Evolutionary conservation across 2,329 filamentous ascomycete species (phyloP), one percentile per base, ranked within the genome.

Genomic region (Fusarium sp.): DNA sequence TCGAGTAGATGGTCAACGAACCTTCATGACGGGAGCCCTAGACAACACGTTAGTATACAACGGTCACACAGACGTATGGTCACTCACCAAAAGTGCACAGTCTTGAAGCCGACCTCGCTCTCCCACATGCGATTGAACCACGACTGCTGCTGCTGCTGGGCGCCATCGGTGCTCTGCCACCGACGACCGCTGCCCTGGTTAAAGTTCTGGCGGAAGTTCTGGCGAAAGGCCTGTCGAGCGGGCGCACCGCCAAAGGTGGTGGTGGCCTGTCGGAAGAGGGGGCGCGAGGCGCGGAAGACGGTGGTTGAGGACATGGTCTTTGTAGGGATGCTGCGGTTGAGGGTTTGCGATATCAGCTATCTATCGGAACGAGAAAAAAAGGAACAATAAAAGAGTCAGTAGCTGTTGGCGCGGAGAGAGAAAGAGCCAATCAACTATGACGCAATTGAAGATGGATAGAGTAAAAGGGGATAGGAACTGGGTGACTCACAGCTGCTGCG

Each of bases 11-110:
- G 25, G 45, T 64, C 20, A 38, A 79, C 82, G 74, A 79, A 86
- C 85, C 85, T 89, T 98, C 95, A 98, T 98, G 77, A 98, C 92
- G 68, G 96, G 96, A 52, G 96, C 95, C 94, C 94, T 96, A 31
- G 20, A 62, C 56, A 25, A 31, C 40, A 71, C 57, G 50, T 81
- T 78, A 80, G 78, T 67, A 73, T 61, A 57, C 10, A 13, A 6
- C n/a, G 11, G 16, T 63, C 25, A 35, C 16, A 36, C 31, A 50
- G 10, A 36, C 18, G 27, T 20, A 18, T 20, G 31, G 8, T 8
- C n/a, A 57, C 77, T 75, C 36, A 96, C 96, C 97, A 99, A 87
- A 99, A 99, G 85, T 99, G 97, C 80, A 99, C 97, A 72, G 97
- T 99, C 92, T 95, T 95, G 78, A 95, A 78, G 61, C 94, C 94